These are phyloP conservation scores for Jacaranda copaia DNA, from an alignment of 257 asterid genomes.

Conservation along the genomic window DNA sequence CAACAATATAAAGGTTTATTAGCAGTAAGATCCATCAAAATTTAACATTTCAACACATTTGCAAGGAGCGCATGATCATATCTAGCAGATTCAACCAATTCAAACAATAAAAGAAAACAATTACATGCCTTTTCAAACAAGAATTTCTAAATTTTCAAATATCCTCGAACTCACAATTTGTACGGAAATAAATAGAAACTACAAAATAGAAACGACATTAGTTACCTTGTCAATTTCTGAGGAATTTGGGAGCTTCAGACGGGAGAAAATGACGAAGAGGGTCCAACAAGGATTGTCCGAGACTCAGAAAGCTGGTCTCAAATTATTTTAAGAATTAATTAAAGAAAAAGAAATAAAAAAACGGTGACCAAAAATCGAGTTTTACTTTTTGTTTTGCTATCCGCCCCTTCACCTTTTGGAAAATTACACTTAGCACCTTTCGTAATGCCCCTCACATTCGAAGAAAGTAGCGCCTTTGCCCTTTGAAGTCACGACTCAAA, in stretches of 20 bases:
- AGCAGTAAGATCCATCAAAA: conserved; percentile 33
- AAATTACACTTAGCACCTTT: conserved; percentile 25
- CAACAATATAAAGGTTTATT: conserved; percentile 11
- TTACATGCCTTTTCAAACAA: not conserved
- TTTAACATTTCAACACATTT: conserved; percentile 27
- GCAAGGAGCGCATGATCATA: conserved; percentile 29
- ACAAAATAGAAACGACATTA: conserved; percentile 4
- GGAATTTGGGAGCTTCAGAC: conserved; percentile 37
- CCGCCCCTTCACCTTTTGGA: conserved; percentile 10
- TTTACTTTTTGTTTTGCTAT: conserved; percentile 27
- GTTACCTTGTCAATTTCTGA: conserved; percentile 41
- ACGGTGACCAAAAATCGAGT: conserved; percentile 14
- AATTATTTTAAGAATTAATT: not conserved
- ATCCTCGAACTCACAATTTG: conserved; percentile 21
- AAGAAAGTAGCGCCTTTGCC: too few relatives aligned
- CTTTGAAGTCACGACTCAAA: too few relatives aligned
- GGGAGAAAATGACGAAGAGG: conserved; percentile 37
- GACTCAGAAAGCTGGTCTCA: conserved; percentile 10
- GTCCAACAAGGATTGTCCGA: conserved; percentile 37
- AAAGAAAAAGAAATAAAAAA: not conserved
- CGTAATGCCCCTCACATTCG: not conserved
- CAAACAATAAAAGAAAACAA: not conserved
- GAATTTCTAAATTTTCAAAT: conserved; percentile 15
- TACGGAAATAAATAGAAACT: not conserved
- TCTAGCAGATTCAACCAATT: conserved; percentile 10